These are phyloP conservation scores for Nannizziopsis barbatae DNA, from an alignment of 2,329 filamentous ascomycete species.

Conservation along the genomic window DNA sequence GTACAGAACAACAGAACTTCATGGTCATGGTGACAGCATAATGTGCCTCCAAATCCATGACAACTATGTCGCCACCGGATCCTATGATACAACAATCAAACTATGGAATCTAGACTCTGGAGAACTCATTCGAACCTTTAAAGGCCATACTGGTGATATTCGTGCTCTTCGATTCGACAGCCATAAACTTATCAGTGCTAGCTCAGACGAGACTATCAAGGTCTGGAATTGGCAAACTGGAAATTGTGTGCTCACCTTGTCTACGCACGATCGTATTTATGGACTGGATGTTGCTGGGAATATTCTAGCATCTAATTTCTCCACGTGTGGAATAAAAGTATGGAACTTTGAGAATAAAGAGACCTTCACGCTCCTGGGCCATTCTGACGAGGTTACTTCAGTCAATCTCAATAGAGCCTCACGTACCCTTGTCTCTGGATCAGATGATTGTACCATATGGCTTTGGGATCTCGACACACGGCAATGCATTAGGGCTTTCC, in stretches of 20 bases:
- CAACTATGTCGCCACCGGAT: conserved; percentile 79
- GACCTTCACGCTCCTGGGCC: conserved; percentile 66
- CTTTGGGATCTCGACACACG: conserved; percentile 86
- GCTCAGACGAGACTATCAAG: not conserved
- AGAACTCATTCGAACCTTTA: not conserved
- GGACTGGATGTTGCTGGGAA: not conserved
- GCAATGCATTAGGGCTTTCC: conserved; percentile 62
- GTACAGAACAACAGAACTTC: conserved; percentile 71
- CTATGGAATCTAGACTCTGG: conserved; percentile 47
- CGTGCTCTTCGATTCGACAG: not conserved
- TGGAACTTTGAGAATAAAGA: conserved; percentile 69
- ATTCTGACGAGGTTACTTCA: conserved; percentile 90
- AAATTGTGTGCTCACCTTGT: not conserved
- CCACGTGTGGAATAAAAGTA: not conserved
- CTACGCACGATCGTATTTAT: not conserved
- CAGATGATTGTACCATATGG: conserved; percentile 81
- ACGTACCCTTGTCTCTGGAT: conserved; percentile 80
- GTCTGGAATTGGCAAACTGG: no score
- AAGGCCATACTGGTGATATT: not conserved
- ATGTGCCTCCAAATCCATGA: conserved; percentile 74
- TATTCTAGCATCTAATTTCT: not conserved
- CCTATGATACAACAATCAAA: conserved; percentile 77
- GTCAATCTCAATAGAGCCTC: conserved; percentile 74
- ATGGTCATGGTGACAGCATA: conserved; percentile 77
- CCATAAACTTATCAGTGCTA: not conserved